These are phyloP conservation scores for Ajuga chamaepitys DNA, from an alignment of 257 asterid species.

Conservation along the genomic window DNA sequence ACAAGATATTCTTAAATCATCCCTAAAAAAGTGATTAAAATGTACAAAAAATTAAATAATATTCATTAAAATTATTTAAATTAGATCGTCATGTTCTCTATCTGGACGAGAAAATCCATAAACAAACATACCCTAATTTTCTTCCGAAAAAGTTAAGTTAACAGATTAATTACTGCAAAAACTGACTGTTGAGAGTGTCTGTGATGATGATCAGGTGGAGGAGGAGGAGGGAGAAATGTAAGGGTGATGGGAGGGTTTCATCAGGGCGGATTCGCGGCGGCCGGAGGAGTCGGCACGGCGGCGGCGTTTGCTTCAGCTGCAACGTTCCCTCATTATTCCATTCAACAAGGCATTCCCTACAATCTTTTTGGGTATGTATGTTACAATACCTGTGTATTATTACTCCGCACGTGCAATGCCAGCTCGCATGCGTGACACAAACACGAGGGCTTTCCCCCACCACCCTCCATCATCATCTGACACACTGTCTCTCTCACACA, in stretches of 20 bases:
- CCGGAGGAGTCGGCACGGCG: constrained; percentile 23
- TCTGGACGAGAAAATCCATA: no score
- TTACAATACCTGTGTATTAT: not conserved
- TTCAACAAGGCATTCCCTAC: constrained; percentile 96
- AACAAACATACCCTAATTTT: no score
- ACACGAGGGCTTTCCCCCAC: constrained; percentile 3
- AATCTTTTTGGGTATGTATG: constrained; percentile 70
- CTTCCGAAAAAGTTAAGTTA: no score
- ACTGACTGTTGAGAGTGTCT: not conserved
- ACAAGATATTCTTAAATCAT: no score
- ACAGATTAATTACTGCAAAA: not conserved
- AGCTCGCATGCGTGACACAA: constrained; percentile 22
- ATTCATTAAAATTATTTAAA: no score
- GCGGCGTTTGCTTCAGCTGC: constrained; percentile 70
- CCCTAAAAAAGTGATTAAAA: no score
- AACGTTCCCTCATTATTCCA: constrained; percentile 77
- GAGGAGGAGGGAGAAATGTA: constrained; percentile 62
- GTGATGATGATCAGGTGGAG: not conserved
- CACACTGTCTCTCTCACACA: constrained; percentile 6
- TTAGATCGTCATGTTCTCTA: no score
- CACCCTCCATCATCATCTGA: constrained; percentile 14
- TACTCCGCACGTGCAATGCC: constrained; percentile 57
- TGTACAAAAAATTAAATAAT: no score
- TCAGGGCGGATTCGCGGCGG: constrained; percentile 44
- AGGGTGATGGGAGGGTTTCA: constrained; percentile 60